Evolutionary conservation across 495 filamentous ascomycete genomes (phyloP).

Genomic region (Hypoxylon cercidicola): DNA sequence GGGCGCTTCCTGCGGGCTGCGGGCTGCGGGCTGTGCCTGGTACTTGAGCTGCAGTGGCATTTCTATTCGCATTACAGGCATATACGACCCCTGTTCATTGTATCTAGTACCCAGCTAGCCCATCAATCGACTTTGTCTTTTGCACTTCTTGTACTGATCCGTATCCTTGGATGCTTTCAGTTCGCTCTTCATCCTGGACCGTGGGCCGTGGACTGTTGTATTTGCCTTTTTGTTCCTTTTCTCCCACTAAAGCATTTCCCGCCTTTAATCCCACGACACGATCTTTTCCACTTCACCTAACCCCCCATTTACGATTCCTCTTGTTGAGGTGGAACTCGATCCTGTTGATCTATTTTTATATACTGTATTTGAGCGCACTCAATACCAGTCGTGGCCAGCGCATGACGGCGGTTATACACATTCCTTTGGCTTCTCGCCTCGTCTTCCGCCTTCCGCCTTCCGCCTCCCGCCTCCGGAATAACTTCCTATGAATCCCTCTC

Average conservation of each 20-base stretch:
- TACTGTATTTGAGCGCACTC: background rate
- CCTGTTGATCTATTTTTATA: conserved; percentile 9
- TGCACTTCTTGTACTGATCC: background rate
- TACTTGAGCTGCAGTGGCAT: conserved; percentile 16
- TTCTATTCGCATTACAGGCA: conserved; percentile 22
- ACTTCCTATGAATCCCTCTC: conserved; percentile 36
- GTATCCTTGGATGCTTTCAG: conserved; percentile 30
- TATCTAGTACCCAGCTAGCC: conserved; percentile 28
- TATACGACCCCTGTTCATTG: conserved; percentile 16
- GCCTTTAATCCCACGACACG: conserved; percentile 36
- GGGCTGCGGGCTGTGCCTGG: background rate
- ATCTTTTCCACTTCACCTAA: conserved; percentile 22
- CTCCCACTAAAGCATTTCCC: conserved; percentile 41
- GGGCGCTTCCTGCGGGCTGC: background rate
- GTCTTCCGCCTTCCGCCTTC: background rate
- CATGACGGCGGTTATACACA: conserved; percentile 19
- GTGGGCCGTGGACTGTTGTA: conserved; percentile 10
- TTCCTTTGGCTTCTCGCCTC: conserved; percentile 17
- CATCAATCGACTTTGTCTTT: conserved; percentile 12
- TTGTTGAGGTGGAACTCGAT: conserved; percentile 7
- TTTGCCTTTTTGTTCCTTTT: conserved; percentile 34
- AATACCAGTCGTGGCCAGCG: conserved; percentile 16
- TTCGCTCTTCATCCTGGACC: conserved; percentile 5
- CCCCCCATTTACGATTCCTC: conserved; percentile 8
- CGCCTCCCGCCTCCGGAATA: conserved; percentile 16